Conservation (phyloP, 768 basidiomycete genomes). For the Lentinula boryana region DNA sequence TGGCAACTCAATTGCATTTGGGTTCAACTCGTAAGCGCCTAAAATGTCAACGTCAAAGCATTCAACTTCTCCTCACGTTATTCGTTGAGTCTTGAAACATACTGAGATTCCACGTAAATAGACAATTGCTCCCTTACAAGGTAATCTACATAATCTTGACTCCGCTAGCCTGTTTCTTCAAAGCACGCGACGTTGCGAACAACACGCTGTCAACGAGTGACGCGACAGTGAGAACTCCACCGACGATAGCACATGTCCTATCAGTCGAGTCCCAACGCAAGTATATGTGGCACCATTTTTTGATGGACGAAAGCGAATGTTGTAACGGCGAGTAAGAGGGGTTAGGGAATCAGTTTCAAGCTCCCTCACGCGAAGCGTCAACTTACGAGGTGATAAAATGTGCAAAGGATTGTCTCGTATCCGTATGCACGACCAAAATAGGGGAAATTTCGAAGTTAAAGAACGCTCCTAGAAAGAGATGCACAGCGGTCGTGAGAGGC, state of each 20-base stretch:
- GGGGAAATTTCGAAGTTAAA: slow-evolving; percentile 98
- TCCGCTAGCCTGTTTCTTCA: slow-evolving; percentile 53
- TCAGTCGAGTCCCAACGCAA: background rate
- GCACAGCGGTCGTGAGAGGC: background rate
- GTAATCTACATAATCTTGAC: slow-evolving; percentile 35
- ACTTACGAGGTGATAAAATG: slow-evolving; percentile 97
- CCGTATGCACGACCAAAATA: slow-evolving; percentile 87
- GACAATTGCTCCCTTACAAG: background rate
- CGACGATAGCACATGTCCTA: slow-evolving; percentile 96
- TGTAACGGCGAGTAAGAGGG: background rate
- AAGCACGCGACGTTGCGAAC: slow-evolving; percentile 70
- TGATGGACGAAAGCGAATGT: too few relatives aligned
- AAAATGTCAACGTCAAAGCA: too few relatives aligned
- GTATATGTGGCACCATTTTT: too few relatives aligned
- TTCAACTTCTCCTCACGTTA: too few relatives aligned
- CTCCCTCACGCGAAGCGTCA: background rate
- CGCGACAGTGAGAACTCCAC: slow-evolving; percentile 94
- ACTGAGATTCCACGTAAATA: too few relatives aligned
- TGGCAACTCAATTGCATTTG: too few relatives aligned
- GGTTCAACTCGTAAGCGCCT: too few relatives aligned
- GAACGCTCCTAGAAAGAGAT: slow-evolving; percentile 51
- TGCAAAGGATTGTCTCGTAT: slow-evolving; percentile 91
- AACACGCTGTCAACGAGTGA: slow-evolving; percentile 82
- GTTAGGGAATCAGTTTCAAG: background rate
- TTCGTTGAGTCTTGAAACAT: too few relatives aligned